A percentile compares a stretch with the other conserved stretches of the same genome.
These are phyloP conservation scores for Yamadazyma blattariae DNA, from an alignment of 1,139 yeast genomes.

Conservation along the genomic window DNA sequence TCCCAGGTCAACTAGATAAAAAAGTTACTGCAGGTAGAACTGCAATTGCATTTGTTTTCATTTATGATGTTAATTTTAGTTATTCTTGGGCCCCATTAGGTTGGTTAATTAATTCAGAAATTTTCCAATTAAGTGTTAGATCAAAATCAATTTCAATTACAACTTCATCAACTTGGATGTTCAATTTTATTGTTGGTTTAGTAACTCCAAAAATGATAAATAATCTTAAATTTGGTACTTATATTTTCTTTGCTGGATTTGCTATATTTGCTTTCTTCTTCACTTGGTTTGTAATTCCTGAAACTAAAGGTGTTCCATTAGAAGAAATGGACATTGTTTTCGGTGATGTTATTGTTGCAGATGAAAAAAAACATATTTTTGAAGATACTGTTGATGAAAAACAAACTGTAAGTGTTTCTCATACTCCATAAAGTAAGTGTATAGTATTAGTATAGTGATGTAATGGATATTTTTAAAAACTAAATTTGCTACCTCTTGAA, in stretches of 20 bases:
- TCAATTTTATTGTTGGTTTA: constrained; percentile 32
- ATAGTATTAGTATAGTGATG: no score
- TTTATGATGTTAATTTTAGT: constrained; percentile 26
- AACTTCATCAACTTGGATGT: constrained; percentile 37
- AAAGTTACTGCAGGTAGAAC: constrained; percentile 36
- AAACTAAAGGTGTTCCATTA: constrained; percentile 29
- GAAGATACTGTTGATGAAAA: constrained; percentile 7
- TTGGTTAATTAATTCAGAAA: constrained; percentile 51
- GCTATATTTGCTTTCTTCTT: constrained; percentile 20
- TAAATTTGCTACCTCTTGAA: no score
- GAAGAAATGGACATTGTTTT: constrained; percentile 28
- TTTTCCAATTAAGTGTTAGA: constrained; percentile 20
- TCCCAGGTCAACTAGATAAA: constrained; percentile 12
- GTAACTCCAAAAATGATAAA: constrained; percentile 23
- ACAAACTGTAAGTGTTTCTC: no score
- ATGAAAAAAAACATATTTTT: constrained; percentile 12
- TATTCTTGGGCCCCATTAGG: constrained; percentile 32
- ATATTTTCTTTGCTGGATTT: constrained; percentile 26
- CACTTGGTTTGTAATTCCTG: constrained; percentile 24
- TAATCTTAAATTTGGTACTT: constrained; percentile 21
- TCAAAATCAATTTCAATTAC: constrained; percentile 27
- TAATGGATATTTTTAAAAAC: no score
- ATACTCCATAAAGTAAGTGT: no score
- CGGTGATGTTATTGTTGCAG: constrained; percentile 15
- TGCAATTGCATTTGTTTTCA: constrained; percentile 37